Evolutionary conservation across 768 basidiomycete genomes (phyloP).

Genomic region (Rhodocollybia butyracea): DNA sequence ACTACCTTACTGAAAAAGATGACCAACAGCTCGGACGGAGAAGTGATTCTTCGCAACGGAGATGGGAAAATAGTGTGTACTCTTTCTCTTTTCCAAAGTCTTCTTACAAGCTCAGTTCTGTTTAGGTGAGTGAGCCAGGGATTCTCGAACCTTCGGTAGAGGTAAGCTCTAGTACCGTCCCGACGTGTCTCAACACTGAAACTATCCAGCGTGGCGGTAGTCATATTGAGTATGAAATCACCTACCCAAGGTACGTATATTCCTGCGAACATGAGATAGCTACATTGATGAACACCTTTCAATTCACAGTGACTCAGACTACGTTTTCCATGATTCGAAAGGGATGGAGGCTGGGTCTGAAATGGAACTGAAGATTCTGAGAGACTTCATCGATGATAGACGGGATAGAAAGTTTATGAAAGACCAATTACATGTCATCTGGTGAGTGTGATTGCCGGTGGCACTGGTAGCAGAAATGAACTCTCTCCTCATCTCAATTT

Average conservation of each 20-base stretch:
- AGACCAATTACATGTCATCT: conserved; percentile 16
- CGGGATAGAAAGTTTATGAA: background rate
- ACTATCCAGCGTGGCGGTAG: conserved; percentile 1
- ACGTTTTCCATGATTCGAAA: no score
- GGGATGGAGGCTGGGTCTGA: conserved; percentile 17
- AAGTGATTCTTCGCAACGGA: background rate
- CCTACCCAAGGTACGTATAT: no score
- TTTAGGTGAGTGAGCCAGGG: no score
- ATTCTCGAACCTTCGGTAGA: background rate
- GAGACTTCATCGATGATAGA: conserved; percentile 11
- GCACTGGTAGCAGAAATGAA: no score
- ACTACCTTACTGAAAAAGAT: conserved; percentile 2
- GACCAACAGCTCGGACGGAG: background rate
- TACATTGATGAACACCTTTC: no score
- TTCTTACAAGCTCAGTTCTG: background rate
- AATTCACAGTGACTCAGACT: no score
- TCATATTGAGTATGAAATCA: conserved; percentile 4
- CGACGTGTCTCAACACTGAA: background rate
- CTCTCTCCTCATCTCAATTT: no score
- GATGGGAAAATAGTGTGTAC: background rate
- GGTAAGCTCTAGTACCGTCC: no score
- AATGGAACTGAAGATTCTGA: conserved; percentile 10
- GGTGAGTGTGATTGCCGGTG: no score
- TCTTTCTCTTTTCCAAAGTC: background rate
- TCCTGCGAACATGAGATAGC: no score